Percentiles rank a stretch among this genome's conserved stretches.
Conservation (phyloP, 2,329 filamentous ascomycete genomes). For the Colletotrichum noveboracense region DNA sequence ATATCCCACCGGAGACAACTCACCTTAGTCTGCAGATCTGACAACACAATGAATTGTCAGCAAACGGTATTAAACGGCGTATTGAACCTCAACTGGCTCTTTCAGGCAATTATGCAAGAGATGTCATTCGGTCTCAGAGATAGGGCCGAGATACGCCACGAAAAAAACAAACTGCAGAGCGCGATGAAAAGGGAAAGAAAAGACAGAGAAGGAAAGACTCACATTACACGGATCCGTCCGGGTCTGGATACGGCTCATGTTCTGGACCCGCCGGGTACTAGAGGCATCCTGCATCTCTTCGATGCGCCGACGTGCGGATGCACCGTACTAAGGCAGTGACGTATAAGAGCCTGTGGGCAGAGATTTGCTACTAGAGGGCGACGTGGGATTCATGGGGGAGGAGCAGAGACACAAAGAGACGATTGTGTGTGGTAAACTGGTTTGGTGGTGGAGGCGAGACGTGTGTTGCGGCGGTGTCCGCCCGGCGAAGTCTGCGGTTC, state of each 20-base stretch:
- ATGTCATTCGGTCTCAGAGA: neutral
- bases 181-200: neutral
- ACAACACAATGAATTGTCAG: neutral
- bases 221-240: conserved; percentile 15
- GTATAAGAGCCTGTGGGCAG: neutral
- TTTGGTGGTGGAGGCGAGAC: neutral
- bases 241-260: conserved; percentile 5
- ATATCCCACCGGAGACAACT: neutral
- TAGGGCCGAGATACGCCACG: neutral
- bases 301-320: neutral
- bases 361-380: neutral
- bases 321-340: neutral
- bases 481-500: neutral
- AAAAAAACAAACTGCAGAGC: neutral
- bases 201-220: conserved; percentile 1
- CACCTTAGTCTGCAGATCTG: conserved; percentile 15
- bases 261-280: conserved; percentile 11
- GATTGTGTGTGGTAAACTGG: neutral
- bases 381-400: conserved; percentile 1
- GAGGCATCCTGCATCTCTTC: neutral
- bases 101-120: neutral
- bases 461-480: neutral
- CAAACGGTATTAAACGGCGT: neutral
- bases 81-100: neutral
- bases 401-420: neutral